Conservation (phyloP, 495 filamentous ascomycete genomes). For the Rhypophila decipiens region DNA sequence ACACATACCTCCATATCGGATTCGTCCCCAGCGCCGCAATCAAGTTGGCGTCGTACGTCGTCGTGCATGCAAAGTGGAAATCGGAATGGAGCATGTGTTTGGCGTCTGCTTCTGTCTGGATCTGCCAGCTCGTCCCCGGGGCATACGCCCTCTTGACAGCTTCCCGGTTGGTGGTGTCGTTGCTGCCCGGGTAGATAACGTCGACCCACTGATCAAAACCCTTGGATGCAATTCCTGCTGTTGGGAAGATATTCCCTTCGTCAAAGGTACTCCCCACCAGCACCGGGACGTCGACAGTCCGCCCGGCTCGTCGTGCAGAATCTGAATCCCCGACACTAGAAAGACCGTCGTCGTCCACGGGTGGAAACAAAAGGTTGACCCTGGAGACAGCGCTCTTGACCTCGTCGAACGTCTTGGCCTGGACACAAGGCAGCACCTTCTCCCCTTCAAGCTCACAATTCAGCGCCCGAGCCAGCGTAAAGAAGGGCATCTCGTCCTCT, state of each 20-base stretch:
- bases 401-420: not conserved
- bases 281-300: slow-evolving; percentile 4
- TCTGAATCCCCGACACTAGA: slow-evolving; percentile 9
- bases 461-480: slow-evolving; percentile 1
- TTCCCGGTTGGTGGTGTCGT: not conserved
- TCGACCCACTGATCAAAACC: not conserved
- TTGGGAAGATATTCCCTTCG: slow-evolving; percentile 6
- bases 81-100: slow-evolving; percentile 2
- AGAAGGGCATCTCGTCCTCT: not conserved
- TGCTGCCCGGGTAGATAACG: not conserved
- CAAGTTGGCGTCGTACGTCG: slow-evolving; percentile 3
- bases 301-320: slow-evolving; percentile 2
- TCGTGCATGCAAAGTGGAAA: slow-evolving; percentile 8
- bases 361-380: slow-evolving; percentile 7
- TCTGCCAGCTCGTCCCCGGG: not conserved
- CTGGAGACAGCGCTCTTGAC: not conserved
- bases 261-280: slow-evolving; percentile 7
- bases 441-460: not conserved
- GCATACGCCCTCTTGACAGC: not conserved
- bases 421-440: not conserved
- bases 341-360: slow-evolving; percentile 3
- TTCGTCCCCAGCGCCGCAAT: not conserved
- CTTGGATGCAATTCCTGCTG: not conserved
- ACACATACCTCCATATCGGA: slow-evolving; percentile 6
- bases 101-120: not conserved